Percentiles rank a stretch among this genome's conserved stretches.
These are phyloP conservation scores for Tuber magnatum DNA, from an alignment of 495 filamentous ascomycete species.

Conservation along the genomic window DNA sequence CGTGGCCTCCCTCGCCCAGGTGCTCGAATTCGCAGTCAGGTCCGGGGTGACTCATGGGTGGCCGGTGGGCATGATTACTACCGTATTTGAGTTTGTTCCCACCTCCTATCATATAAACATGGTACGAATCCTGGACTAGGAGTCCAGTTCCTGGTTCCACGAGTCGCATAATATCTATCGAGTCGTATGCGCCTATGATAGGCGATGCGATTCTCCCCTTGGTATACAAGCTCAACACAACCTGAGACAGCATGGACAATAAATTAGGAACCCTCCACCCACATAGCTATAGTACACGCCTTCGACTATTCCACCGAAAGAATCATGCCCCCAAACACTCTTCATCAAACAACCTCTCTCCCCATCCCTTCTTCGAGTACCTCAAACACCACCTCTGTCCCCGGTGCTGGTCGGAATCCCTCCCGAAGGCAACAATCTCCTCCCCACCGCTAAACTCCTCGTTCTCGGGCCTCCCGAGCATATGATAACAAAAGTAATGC, in stretches of 20 bases:
- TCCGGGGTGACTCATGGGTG: not conserved
- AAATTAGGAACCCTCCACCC: not conserved
- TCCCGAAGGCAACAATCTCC: slow-evolving; percentile 34
- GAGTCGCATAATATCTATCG: not conserved
- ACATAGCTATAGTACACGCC: slow-evolving; percentile 1
- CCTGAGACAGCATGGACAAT: not conserved
- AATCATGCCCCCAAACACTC: slow-evolving; percentile 34
- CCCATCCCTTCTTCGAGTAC: slow-evolving; percentile 39
- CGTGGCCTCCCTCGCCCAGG: not conserved
- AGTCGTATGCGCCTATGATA: not conserved
- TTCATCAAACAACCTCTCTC: slow-evolving; percentile 24
- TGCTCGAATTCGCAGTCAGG: too few relatives aligned
- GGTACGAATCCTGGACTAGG: not conserved
- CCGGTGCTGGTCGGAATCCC: not conserved
- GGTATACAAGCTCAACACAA: not conserved
- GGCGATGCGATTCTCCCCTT: not conserved
- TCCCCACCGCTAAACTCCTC: slow-evolving; percentile 25
- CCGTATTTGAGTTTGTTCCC: not conserved
- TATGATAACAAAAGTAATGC: slow-evolving; percentile 39
- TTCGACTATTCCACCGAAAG: not conserved
- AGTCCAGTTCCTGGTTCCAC: not conserved
- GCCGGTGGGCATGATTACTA: not conserved
- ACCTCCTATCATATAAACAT: not conserved
- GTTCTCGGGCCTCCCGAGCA: slow-evolving; percentile 12
- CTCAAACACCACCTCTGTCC: slow-evolving; percentile 36